Base-by-base conservation (phyloP, 164 flowering plant species). In the Paratinospora sagittata region DNA sequence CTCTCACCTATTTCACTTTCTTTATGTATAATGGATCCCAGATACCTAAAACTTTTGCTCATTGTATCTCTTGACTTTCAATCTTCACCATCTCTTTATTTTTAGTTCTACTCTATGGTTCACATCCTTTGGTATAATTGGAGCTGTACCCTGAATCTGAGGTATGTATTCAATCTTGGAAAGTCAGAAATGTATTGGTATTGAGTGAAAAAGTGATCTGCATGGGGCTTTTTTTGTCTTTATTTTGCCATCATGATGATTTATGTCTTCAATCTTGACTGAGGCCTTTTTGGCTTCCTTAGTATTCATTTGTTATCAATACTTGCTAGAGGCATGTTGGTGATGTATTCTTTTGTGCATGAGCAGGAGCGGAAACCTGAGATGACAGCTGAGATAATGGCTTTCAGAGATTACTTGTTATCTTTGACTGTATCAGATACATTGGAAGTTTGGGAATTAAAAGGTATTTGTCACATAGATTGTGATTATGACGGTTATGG, bases 381-480 rank as follows among this genome's bases (percentile, higher is more conserved):
- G 76, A 82, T 89, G 68, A 78, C 85, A 24, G 78, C 93, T 73
- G 98, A 96, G 72, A 79, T 90, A 64, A 90, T 91, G 97, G 89
- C 91, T 71, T 90, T 90, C 75, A 85, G 98, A 77, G 98, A 96
- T 83, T 87, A 81, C 82, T 82, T 96, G 13, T 79, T 96, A 75
- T 90, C 97, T 72, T 90, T 97, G 55, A 84, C 95, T 21, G 39
- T 93, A 79, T 96, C 98, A 16, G 99, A 93, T 76, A 87, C 92
- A 23, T 89, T 96, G 62, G 97, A 91, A 73, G 92, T 96, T 73
- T 96, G 99, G 99, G 97, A 96, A 72, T 83, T 96, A 67, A 96
- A 90, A 76, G 98, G 99, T 93, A 69, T 27, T 10, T 36, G 5
- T 24, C 60, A 72, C 52, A 63, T 67, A 52, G 14, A 66, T 17